Percentiles rank a stretch among this genome's conserved stretches.
These are phyloP conservation scores for Trichopus zeylanicus DNA, from an alignment of 116 monocot species.

Conservation along the genomic window DNA sequence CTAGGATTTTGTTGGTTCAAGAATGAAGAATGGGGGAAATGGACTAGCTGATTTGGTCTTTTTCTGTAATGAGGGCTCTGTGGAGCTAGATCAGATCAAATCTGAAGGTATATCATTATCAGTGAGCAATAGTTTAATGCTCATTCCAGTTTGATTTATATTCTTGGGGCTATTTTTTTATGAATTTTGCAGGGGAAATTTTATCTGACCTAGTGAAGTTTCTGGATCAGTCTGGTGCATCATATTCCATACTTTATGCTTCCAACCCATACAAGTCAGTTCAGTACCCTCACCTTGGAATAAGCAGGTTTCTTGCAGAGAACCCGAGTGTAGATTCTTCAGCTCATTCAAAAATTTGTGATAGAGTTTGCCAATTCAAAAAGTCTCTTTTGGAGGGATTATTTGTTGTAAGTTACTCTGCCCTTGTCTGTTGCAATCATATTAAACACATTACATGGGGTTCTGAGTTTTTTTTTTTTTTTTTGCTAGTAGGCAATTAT, in stretches of 20 bases:
- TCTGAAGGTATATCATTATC: slow-evolving; percentile 51
- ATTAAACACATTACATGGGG: too few species aligned
- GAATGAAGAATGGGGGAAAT: slow-evolving; percentile 16
- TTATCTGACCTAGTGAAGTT: slow-evolving; percentile 44
- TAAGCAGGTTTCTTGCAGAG: slow-evolving; percentile 62
- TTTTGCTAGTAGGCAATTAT: neutral
- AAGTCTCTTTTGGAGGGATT: slow-evolving; percentile 51
- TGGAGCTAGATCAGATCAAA: slow-evolving; percentile 20
- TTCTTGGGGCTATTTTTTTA: neutral
- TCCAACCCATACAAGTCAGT: slow-evolving; percentile 45
- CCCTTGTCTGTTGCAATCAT: neutral
- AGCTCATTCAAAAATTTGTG: slow-evolving; percentile 28
- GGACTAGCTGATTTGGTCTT: slow-evolving; percentile 52
- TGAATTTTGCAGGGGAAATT: slow-evolving; percentile 41
- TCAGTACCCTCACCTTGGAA: slow-evolving; percentile 8
- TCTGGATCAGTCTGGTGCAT: slow-evolving; percentile 53
- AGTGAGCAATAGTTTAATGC: neutral
- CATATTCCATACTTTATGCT: slow-evolving; percentile 72
- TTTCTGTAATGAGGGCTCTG: slow-evolving; percentile 31
- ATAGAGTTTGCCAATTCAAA: slow-evolving; percentile 45
- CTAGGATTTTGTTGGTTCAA: slow-evolving; percentile 57
- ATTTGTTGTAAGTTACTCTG: slow-evolving; percentile 37
- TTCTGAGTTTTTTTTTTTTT: neutral
- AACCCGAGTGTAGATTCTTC: slow-evolving; percentile 9
- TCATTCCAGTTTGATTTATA: neutral